Conservation (phyloP, 768 basidiomycete species). For the Galerina marginata region DNA sequence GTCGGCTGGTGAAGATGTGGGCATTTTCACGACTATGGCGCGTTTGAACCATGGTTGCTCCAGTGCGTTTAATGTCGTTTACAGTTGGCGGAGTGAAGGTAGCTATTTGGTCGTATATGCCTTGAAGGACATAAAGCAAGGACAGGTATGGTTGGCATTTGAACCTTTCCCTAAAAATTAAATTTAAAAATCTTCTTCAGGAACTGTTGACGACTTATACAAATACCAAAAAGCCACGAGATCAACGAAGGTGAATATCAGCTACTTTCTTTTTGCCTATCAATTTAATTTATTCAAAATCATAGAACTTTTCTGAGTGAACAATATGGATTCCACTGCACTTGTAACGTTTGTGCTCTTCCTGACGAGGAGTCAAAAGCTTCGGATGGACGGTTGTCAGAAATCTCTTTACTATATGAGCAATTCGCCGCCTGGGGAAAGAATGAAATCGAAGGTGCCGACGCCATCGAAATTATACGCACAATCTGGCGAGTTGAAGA, state of each 20-base stretch:
- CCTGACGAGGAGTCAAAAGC: slow-evolving; percentile 48
- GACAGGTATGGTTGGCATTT: slow-evolving; percentile 44
- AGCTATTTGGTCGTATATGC: slow-evolving; percentile 60
- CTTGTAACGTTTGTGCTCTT: slow-evolving; percentile 63
- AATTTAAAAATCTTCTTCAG: slow-evolving; percentile 31
- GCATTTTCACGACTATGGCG: slow-evolving; percentile 72
- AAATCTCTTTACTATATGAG: slow-evolving; percentile 50
- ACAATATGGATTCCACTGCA: slow-evolving; percentile 64
- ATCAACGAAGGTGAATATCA: slow-evolving; percentile 53
- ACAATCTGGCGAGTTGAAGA: slow-evolving; percentile 64
- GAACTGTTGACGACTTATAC: slow-evolving; percentile 69
- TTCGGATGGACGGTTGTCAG: slow-evolving; percentile 56
- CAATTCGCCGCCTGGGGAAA: slow-evolving; percentile 56
- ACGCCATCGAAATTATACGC: slow-evolving; percentile 53
- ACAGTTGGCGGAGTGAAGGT: slow-evolving; percentile 61
- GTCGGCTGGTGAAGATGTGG: slow-evolving; percentile 53
- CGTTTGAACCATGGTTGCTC: slow-evolving; percentile 74
- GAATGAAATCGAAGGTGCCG: slow-evolving; percentile 46
- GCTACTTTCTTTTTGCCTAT: not conserved
- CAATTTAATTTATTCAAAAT: slow-evolving; percentile 1
- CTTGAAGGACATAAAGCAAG: slow-evolving; percentile 54
- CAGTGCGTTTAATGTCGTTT: slow-evolving; percentile 69
- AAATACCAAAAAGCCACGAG: slow-evolving; percentile 57
- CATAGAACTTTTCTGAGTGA: slow-evolving; percentile 53
- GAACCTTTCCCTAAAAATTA: not conserved